Percentiles rank a stretch among this genome's conserved stretches.
Evolutionary conservation across 2,329 filamentous ascomycete species (phyloP).

Genomic region (Pyricularia sp.): DNA sequence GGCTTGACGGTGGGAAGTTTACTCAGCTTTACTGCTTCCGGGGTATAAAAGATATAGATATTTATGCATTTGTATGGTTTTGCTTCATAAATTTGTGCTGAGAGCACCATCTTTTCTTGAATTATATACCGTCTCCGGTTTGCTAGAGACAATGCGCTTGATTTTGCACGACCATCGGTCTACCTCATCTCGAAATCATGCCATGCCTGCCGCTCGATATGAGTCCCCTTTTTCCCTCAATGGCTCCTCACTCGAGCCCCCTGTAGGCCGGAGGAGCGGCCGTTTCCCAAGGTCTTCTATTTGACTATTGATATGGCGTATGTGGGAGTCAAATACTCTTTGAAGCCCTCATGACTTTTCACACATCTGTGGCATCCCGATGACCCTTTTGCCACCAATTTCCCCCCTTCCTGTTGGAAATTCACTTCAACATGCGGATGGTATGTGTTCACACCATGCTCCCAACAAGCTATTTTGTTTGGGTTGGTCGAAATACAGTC

Average conservation of each 20-base stretch:
- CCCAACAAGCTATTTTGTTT: no score
- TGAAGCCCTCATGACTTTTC: no score
- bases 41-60: constrained; percentile 22
- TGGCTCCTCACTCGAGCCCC: background rate
- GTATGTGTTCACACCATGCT: no score
- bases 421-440: no score
- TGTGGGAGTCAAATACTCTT: no score
- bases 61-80: background rate
- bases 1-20: constrained; percentile 81
- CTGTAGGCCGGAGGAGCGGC: background rate
- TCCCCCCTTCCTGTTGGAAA: no score
- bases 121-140: background rate
- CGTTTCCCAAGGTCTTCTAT: background rate
- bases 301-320: no score
- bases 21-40: constrained; percentile 68
- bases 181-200: background rate
- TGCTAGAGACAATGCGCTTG: background rate
- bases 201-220: background rate
- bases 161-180: background rate
- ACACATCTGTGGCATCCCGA: no score
- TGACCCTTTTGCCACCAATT: no score
- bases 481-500: no score
- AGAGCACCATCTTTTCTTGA: background rate
- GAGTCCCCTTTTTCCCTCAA: background rate
- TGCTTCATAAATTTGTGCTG: background rate